Evolutionary conservation across 2,329 filamentous ascomycete species (phyloP), one percentile per base, ranked within the genome.

Genomic region (Ceratocystis eucalypticola): DNA sequence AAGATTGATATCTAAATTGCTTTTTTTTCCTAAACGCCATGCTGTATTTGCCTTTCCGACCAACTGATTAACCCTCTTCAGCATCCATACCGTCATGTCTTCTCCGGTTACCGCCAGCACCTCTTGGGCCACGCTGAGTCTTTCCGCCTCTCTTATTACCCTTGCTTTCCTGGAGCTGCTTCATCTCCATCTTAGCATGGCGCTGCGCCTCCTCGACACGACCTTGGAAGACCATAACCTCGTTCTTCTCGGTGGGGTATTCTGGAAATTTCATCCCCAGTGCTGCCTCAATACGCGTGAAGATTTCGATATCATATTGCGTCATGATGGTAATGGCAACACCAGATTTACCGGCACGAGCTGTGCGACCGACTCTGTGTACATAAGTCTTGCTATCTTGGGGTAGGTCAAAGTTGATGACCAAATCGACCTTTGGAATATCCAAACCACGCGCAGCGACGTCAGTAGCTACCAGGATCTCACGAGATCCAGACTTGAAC

Each of bases 401-500:
- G 0, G 91, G 90, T 1, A 96, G 77, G 72, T 96, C 91, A 70
- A 87, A 89, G 76, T 96, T 96, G 70, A 96, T 75, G 1, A 96
- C 89, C 0, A 93, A 78, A 70, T 96, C 91, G 12, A 96, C 91
- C n/a, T 85, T 88, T 12, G 91, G 91, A 61, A 96, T 96, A 78
- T 96, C 92, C 5, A 96, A 80, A 80, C 92, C 93, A 74, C 92
- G 86, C 0, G 92, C 89, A 1, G 92, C 92, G n/a, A 96, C 90
- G 74, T 96, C 92, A 0, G 92, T 96, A 10, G 91, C 91, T 2
- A 96, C 88, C 3, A 99, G 83, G 48, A 99, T 93, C 70, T 95
- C 85, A 53, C 91, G 82, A n/a, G 82, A 84, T 6, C 87, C 85
- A 2, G 88, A 80, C 65, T 88, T 86, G 80, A 99, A 97, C 74